A percentile compares a stretch with the other conserved stretches of the same genome.
phyloP scores from a whole-genome alignment of 805 yeast genomes.

The Saccharomycopsis fodiens region DNA sequence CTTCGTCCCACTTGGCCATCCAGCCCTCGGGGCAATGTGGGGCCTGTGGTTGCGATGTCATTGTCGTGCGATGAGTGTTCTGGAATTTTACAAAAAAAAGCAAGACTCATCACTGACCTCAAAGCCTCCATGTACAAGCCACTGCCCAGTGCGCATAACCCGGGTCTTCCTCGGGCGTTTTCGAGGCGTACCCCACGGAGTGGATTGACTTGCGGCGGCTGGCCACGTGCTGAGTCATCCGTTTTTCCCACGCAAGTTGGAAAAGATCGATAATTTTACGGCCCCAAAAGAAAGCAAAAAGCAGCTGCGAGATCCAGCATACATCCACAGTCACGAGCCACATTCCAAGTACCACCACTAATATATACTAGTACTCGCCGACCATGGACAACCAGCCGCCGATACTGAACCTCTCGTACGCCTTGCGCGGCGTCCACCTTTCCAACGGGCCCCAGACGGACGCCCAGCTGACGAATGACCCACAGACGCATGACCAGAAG shows the following conservation, averaged over 20 bases:
- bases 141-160: too few species aligned
- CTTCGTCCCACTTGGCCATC: background rate
- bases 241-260: background rate
- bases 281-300: background rate
- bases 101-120: too few species aligned
- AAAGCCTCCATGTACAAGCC: too few species aligned
- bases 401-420: constrained; percentile 35
- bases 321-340: too few species aligned
- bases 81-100: too few species aligned
- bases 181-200: too few species aligned
- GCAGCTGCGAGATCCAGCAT: too few species aligned
- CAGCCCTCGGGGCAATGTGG: background rate
- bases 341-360: too few species aligned
- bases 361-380: too few species aligned
- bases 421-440: constrained; percentile 32
- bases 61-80: too few species aligned
- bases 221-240: background rate
- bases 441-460: constrained; percentile 20
- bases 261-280: background rate
- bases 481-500: constrained; percentile 13
- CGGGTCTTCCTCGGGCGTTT: too few species aligned
- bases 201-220: background rate
- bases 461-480: constrained; percentile 5
- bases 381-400: constrained; percentile 20
- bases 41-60: background rate